These are phyloP conservation scores for Naegleria gruberi DNA, from an alignment of 208 protist species.

Conservation along the genomic window DNA sequence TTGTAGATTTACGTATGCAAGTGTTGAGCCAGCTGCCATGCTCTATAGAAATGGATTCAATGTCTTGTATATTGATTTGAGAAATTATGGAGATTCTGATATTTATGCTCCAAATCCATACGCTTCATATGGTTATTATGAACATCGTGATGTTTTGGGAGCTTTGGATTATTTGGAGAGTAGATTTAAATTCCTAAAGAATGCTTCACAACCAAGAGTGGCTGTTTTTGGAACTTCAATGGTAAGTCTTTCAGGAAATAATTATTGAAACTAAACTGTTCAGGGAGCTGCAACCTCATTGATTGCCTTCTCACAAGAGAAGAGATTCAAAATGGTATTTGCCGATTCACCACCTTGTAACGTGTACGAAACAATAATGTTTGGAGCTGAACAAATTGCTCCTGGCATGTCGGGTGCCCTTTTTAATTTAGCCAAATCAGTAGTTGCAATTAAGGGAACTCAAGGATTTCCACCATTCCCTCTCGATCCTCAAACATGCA, in stretches of 20 bases:
- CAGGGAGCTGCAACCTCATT: background rate
- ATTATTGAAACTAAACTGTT: too few relatives aligned
- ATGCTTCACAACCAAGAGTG: background rate
- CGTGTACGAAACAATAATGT: background rate
- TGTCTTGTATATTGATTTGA: background rate
- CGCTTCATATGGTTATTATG: background rate
- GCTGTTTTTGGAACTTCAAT: too few relatives aligned
- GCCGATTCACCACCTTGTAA: background rate
- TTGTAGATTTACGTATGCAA: background rate
- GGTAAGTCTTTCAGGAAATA: too few relatives aligned
- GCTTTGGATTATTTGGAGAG: background rate
- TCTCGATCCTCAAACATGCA: too few relatives aligned
- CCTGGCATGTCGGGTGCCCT: background rate
- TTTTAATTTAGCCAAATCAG: too few relatives aligned
- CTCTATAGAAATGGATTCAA: background rate
- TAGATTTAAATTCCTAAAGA: background rate
- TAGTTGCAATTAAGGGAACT: too few relatives aligned
- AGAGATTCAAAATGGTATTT: background rate
- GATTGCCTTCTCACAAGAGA: background rate
- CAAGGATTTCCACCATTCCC: too few relatives aligned
- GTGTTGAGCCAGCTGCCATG: background rate
- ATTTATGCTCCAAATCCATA: background rate
- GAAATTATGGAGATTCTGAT: background rate
- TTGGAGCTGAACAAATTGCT: too few relatives aligned
- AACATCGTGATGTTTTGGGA: constrained; percentile 4